Evolutionary conservation across 345 rosid species (phyloP).

Genomic region (Salix dunnii): DNA sequence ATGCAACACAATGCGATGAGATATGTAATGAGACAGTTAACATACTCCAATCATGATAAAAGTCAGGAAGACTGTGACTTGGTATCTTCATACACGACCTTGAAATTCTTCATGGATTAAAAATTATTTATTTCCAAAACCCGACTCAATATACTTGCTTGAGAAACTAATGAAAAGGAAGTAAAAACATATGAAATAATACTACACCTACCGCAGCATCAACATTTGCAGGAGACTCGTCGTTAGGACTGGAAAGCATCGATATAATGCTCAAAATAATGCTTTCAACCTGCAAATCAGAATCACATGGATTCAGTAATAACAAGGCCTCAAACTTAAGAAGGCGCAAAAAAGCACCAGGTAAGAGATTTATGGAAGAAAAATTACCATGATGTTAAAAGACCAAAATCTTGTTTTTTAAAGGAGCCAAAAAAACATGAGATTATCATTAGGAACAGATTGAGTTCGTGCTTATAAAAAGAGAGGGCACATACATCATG

Average conservation of each 20-base stretch:
- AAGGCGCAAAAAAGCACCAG: background rate
- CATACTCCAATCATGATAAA: background rate
- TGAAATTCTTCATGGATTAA: background rate
- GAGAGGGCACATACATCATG: background rate
- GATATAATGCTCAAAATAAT: constrained; percentile 82
- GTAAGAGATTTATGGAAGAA: background rate
- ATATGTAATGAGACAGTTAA: background rate
- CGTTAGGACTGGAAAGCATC: constrained; percentile 87
- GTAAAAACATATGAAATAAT: background rate
- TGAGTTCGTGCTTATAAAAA: background rate
- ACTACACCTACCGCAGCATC: constrained; percentile 77
- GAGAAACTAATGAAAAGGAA: background rate
- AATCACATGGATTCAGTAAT: background rate
- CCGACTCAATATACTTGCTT: background rate
- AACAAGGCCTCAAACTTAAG: background rate
- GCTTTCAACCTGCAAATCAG: constrained; percentile 64
- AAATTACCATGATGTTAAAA: background rate
- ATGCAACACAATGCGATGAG: background rate
- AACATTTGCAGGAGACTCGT: constrained; percentile 88
- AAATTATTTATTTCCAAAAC: background rate
- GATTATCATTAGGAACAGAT: background rate
- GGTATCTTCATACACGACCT: background rate
- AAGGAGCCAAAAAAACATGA: background rate
- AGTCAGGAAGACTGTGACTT: background rate
- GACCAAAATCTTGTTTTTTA: background rate